A percentile compares a stretch with the other conserved stretches of the same genome.
phyloP scores from a whole-genome alignment of 352 stramenopile genomes.

The Pythium rhizo-oryzae region DNA sequence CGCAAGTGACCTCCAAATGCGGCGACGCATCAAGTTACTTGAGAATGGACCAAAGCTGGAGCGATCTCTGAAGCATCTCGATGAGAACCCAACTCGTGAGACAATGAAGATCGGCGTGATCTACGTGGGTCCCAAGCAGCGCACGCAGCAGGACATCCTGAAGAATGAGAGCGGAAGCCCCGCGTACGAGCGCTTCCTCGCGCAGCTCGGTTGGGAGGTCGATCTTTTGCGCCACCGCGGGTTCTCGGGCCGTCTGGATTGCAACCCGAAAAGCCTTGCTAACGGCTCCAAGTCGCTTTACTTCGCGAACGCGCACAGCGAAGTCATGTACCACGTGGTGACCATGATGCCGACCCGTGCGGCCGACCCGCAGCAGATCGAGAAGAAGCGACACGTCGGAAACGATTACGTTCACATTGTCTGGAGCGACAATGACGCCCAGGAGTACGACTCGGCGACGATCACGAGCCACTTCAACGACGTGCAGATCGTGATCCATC shows the following conservation, averaged over 20 bases:
- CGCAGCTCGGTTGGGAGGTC: slow-evolving; percentile 81
- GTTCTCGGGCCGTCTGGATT: slow-evolving; percentile 77
- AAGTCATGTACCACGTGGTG: slow-evolving; percentile 89
- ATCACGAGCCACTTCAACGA: slow-evolving; percentile 91
- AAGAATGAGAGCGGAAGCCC: slow-evolving; percentile 70
- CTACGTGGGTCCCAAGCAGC: slow-evolving; percentile 77
- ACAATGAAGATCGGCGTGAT: slow-evolving; percentile 91
- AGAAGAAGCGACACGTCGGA: slow-evolving; percentile 89
- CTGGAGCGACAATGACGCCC: slow-evolving; percentile 81
- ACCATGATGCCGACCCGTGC: slow-evolving; percentile 88
- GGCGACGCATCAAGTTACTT: slow-evolving; percentile 67
- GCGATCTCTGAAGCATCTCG: slow-evolving; percentile 79
- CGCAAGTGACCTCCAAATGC: slow-evolving; percentile 58
- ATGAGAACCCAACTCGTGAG: slow-evolving; percentile 86
- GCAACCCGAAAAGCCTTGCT: slow-evolving; percentile 80
- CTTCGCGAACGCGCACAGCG: slow-evolving; percentile 79
- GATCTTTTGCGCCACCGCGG: slow-evolving; percentile 67
- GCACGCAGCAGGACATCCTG: slow-evolving; percentile 81
- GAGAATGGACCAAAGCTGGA: slow-evolving; percentile 84
- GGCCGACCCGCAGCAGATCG: slow-evolving; percentile 82
- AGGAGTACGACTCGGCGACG: slow-evolving; percentile 80
- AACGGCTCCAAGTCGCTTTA: slow-evolving; percentile 78
- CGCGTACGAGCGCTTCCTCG: slow-evolving; percentile 70
- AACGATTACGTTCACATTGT: slow-evolving; percentile 90
- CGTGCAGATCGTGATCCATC: slow-evolving; percentile 87